These are phyloP conservation scores for Hirschfeldia incana DNA, from an alignment of 345 rosid species.

Conservation along the genomic window DNA sequence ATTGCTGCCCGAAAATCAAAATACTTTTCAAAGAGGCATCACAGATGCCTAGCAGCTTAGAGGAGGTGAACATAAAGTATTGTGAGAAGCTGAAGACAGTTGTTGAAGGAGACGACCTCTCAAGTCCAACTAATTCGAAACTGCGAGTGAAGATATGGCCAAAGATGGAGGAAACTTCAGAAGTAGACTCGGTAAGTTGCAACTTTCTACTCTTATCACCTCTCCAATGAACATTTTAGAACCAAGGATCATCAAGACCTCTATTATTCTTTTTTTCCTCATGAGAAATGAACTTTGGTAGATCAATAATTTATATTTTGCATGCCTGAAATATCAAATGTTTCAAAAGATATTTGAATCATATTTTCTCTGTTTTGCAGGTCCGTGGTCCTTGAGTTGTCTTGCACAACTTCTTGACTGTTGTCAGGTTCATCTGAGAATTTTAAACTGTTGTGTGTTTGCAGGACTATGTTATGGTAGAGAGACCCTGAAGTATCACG, in stretches of 20 bases:
- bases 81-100: conserved; percentile 48
- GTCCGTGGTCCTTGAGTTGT: conserved; percentile 7
- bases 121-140: conserved; percentile 20
- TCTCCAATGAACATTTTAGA: background rate
- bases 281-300: background rate
- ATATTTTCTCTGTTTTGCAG: conserved; percentile 15
- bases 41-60: conserved; percentile 38
- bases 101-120: conserved; percentile 8
- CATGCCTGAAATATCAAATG: background rate
- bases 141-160: background rate
- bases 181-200: conserved; percentile 19
- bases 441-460: conserved; percentile 25
- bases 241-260: background rate
- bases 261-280: background rate
- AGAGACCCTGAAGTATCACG: background rate
- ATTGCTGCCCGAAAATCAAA: conserved; percentile 47
- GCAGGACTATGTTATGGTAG: conserved; percentile 18
- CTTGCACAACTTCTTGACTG: conserved; percentile 14
- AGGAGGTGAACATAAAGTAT: conserved; percentile 40
- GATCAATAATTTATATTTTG: background rate
- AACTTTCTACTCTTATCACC: conserved; percentile 6
- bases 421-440: conserved; percentile 23
- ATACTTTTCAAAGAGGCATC: conserved; percentile 19
- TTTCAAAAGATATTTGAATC: conserved; percentile 3
- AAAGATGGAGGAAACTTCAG: background rate